Evolutionary conservation across 345 rosid genomes (phyloP).

Genomic region (Rhodamnia argentea): DNA sequence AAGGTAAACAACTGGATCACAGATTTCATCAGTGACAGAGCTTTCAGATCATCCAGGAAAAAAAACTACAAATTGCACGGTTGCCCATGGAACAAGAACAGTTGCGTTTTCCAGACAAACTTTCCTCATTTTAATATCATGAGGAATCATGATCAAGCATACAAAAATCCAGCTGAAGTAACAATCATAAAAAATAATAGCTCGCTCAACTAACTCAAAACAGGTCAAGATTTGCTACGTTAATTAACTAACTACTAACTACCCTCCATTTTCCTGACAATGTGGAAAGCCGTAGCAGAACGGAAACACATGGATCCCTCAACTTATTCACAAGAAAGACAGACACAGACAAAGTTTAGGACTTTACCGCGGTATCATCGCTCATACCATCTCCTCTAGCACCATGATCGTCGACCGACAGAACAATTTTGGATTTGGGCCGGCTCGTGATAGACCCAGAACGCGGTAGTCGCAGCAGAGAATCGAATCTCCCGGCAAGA

Average conservation of each 20-base stretch:
- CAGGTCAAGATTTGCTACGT: background rate
- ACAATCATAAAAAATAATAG: background rate
- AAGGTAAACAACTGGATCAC: background rate
- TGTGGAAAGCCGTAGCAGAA: background rate
- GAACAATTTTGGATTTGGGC: slow-evolving; percentile 42
- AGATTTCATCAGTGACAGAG: background rate
- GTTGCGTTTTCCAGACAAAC: background rate
- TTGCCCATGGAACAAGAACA: background rate
- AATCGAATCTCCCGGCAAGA: slow-evolving; percentile 18
- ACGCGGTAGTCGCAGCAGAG: slow-evolving; percentile 48
- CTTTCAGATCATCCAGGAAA: background rate
- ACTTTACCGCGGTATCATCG: slow-evolving; percentile 58
- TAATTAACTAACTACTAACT: background rate
- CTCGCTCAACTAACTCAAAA: background rate
- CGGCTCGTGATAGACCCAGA: slow-evolving; percentile 21
- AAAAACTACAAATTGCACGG: background rate
- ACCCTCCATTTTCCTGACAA: background rate
- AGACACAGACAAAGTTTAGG: background rate
- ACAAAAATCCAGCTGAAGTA: background rate
- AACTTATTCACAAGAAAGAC: background rate
- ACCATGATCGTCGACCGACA: slow-evolving; percentile 47
- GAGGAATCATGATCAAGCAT: background rate
- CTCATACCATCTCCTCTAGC: slow-evolving; percentile 60
- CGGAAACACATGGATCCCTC: background rate
- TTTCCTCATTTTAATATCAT: background rate